Conservation (phyloP, 2,329 filamentous ascomycete species). For the Ceratocystiopsis brevicomis region DNA sequence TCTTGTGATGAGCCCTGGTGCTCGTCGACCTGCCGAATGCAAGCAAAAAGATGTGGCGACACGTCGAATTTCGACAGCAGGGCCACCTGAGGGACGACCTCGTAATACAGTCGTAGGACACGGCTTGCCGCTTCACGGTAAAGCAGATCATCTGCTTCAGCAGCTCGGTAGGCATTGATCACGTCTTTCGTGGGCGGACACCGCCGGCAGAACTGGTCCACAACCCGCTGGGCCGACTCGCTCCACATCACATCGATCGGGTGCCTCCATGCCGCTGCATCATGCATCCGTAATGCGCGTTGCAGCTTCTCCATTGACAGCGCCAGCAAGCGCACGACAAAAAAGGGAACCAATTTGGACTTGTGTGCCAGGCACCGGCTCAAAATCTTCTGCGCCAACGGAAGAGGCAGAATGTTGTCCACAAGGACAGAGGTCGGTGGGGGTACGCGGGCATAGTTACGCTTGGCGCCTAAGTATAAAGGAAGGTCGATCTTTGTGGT, state of each 20-base stretch:
- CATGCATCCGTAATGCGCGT: constrained; percentile 41
- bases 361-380: constrained; percentile 62
- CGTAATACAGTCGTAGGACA: constrained; percentile 68
- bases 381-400: constrained; percentile 62
- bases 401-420: constrained; percentile 70
- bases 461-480: constrained; percentile 46
- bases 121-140: constrained; percentile 65
- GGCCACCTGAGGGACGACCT: constrained; percentile 59
- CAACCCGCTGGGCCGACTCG: constrained; percentile 46
- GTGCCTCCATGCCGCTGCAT: constrained; percentile 16
- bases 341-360: constrained; percentile 64
- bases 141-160: constrained; percentile 47
- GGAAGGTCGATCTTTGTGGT: constrained; percentile 60
- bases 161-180: constrained; percentile 52
- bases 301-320: constrained; percentile 63
- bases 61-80: constrained; percentile 78
- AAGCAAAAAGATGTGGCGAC: constrained; percentile 52
- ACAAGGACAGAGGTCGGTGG: constrained; percentile 64
- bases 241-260: constrained; percentile 35
- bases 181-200: constrained; percentile 71
- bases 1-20: constrained; percentile 27
- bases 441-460: constrained; percentile 44
- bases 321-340: constrained; percentile 62
- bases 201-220: constrained; percentile 57
- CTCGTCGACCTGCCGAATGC: constrained; percentile 42